Evolutionary conservation across 1,139 yeast genomes (phyloP).

Genomic region (Suhomyces bolitotheri): DNA sequence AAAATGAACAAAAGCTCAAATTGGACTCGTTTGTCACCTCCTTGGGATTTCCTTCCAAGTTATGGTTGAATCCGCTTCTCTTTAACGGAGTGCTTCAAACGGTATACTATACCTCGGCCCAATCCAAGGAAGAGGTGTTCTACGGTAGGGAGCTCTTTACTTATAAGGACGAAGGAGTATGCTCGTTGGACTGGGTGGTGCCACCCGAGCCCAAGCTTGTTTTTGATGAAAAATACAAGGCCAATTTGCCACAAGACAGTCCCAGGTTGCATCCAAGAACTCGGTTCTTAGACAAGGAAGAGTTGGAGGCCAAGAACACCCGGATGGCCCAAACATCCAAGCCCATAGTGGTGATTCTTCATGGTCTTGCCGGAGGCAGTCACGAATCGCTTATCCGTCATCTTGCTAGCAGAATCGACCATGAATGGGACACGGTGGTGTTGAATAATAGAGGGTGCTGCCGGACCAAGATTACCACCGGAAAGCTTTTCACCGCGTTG

Average conservation of each 20-base stretch:
- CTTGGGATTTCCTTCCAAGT: conserved; percentile 30
- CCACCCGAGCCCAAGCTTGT: conserved; percentile 47
- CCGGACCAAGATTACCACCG: conserved; percentile 74
- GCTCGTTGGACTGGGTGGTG: conserved; percentile 78
- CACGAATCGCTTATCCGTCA: conserved; percentile 86
- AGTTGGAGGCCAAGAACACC: conserved; percentile 18
- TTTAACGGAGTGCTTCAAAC: conserved; percentile 82
- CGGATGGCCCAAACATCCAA: conserved; percentile 26
- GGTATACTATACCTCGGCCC: conserved; percentile 56
- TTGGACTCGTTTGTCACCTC: conserved; percentile 27
- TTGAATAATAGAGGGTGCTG: conserved; percentile 87
- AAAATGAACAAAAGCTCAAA: conserved; percentile 11
- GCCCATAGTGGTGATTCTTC: conserved; percentile 72
- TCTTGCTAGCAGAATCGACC: conserved; percentile 38
- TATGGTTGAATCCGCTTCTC: conserved; percentile 61
- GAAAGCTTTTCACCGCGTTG: conserved; percentile 70
- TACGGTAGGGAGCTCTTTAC: conserved; percentile 75
- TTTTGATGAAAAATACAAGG: conserved; percentile 50
- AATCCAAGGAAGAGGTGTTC: conserved; percentile 55
- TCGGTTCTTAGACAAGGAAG: conserved; percentile 58
- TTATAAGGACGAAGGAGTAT: conserved; percentile 63
- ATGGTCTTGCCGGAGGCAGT: conserved; percentile 91
- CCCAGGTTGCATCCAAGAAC: conserved; percentile 82
- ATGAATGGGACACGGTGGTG: conserved; percentile 62
- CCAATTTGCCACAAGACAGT: conserved; percentile 63